Evolutionary conservation across 768 basidiomycete species (phyloP).

Genomic region (Pholiota molesta): DNA sequence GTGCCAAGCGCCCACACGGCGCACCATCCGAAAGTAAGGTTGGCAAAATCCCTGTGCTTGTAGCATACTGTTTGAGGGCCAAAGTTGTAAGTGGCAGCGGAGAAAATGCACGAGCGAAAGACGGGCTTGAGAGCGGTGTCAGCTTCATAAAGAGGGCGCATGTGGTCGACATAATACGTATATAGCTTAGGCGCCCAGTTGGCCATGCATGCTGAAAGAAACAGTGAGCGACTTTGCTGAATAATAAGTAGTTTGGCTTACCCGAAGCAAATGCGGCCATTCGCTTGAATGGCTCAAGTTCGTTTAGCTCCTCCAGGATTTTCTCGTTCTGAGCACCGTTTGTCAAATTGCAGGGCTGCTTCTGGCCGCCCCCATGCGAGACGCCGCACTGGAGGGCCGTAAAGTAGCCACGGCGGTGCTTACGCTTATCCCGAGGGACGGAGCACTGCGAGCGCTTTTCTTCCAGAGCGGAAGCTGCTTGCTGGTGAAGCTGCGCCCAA

Average conservation of each 20-base stretch:
- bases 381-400: slow-evolving; percentile 10
- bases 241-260: neutral
- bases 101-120: neutral
- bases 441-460: too few relatives aligned
- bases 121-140: neutral
- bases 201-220: too few relatives aligned
- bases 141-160: neutral
- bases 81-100: slow-evolving; percentile 4
- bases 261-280: slow-evolving; percentile 15
- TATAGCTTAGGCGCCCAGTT: too few relatives aligned
- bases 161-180: too few relatives aligned
- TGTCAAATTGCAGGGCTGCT: slow-evolving; percentile 7
- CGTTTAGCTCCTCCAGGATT: neutral
- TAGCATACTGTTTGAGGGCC: slow-evolving; percentile 8
- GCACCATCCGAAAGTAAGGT: neutral
- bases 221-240: too few relatives aligned
- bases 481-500: too few relatives aligned
- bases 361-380: slow-evolving; percentile 18
- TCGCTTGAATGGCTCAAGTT: neutral
- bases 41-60: slow-evolving; percentile 7
- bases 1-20: slow-evolving; percentile 2
- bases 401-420: slow-evolving; percentile 9
- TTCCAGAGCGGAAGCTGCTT: too few relatives aligned
- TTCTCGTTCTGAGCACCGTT: too few relatives aligned
- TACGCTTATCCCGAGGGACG: too few relatives aligned